Evolutionary conservation across 2,329 filamentous ascomycete genomes (phyloP), one percentile per base, ranked within the genome.

Genomic region (Berkeleyomyces basicola): DNA sequence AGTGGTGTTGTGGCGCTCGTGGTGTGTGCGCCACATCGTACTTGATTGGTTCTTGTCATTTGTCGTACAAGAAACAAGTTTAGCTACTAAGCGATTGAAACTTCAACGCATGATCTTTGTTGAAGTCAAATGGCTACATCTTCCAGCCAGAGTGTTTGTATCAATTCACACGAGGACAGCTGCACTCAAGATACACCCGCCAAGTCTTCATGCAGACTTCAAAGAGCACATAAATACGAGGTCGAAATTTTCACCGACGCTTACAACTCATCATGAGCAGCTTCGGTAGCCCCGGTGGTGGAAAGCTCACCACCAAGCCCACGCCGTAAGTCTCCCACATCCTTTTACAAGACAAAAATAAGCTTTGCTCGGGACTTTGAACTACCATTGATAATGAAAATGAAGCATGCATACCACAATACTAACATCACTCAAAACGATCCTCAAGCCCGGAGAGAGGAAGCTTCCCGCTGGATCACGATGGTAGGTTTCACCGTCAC

Each of bases 391-490:
- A 23, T 1, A 23, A 23, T 23, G 23, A 23, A 23, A 23, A 23
- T 23, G 23, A 23, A 23, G 23, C 23, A 23, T 23, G 23, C 10
- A 44, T 39, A 33, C 59, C 53, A 43, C 37, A 40, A 23, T 14
- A 14, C 10, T 10, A 5, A 42, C 33, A 40, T 40, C 7, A 49
- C 40, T 57, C 23, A 33, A 4, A 23, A 9, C 23, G 36, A 40
- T 57, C 47, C 33, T 23, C 1, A 47, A 93, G 89, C 63, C 92
- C 92, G 4, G 88, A 96, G 72, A 85, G 91, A 69, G 92, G 92
- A 63, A 95, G 89, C 69, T 97, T 97, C 71, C 92, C 92, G n/a
- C 83, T 97, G 63, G 92, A 97, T 73, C 91, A 96, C 70, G 90
- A 96, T 73, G 90, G 77, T 77, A 69, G 67, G 74, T 59, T 53